A percentile compares a stretch with the other conserved stretches of the same genome.
Evolutionary conservation across 1,139 yeast genomes (phyloP).

Genomic region (Geotrichum europaeum): DNA sequence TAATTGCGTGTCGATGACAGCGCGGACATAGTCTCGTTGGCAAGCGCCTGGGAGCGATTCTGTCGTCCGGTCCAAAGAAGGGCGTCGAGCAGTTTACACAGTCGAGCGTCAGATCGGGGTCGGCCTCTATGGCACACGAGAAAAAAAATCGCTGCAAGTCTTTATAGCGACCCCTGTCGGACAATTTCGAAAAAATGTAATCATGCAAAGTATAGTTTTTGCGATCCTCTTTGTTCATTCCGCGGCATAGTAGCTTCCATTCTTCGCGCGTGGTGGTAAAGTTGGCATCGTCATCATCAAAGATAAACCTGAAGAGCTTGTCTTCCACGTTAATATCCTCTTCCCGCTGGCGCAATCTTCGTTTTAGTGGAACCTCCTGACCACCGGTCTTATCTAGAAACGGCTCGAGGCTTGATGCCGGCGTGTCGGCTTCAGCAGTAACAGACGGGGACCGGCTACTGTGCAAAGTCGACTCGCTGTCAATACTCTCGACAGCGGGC

Average conservation of each 20-base stretch:
- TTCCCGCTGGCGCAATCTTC: slow-evolving; percentile 11
- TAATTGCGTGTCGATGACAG: slow-evolving; percentile 31
- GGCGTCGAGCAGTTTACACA: slow-evolving; percentile 28
- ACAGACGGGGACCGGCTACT: slow-evolving; percentile 1
- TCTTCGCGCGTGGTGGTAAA: slow-evolving; percentile 12
- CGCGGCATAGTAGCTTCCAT: slow-evolving; percentile 10
- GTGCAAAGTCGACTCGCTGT: slow-evolving; percentile 7
- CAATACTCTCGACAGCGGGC: not conserved
- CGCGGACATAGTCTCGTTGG: slow-evolving; percentile 28
- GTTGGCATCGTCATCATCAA: slow-evolving; percentile 15
- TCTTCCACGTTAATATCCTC: slow-evolving; percentile 1
- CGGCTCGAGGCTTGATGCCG: slow-evolving; percentile 14
- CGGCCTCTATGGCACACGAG: slow-evolving; percentile 22
- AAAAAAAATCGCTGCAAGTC: slow-evolving; percentile 20
- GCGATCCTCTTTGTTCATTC: slow-evolving; percentile 4
- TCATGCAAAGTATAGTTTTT: slow-evolving; percentile 12
- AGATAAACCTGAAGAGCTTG: slow-evolving; percentile 11
- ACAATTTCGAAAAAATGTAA: slow-evolving; percentile 12
- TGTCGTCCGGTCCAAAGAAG: slow-evolving; percentile 21
- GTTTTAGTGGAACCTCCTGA: slow-evolving; percentile 11
- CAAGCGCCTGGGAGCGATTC: slow-evolving; percentile 15
- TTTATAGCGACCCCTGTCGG: slow-evolving; percentile 6
- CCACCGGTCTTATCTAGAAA: not conserved
- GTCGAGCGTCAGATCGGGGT: slow-evolving; percentile 18
- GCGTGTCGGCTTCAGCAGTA: slow-evolving; percentile 8